Evolutionary conservation across 768 basidiomycete species (phyloP).

Genomic region (Asterophora lycoperdoides): DNA sequence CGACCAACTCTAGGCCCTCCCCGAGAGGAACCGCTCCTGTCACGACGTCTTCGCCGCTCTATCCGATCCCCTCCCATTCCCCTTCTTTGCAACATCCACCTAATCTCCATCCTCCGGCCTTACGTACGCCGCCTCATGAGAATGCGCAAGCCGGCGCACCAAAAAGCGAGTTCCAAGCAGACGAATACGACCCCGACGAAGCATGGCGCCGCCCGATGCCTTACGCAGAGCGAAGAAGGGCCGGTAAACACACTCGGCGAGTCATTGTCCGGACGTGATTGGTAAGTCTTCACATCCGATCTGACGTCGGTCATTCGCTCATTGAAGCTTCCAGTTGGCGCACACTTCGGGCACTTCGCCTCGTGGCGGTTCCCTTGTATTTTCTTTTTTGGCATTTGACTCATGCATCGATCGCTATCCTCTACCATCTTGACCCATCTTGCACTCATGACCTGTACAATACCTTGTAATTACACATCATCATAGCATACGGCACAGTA

Average conservation of each 20-base stretch:
- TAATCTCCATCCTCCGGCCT: constrained; percentile 32
- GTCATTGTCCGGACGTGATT: constrained; percentile 54
- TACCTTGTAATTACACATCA: neutral
- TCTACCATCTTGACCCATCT: constrained; percentile 12
- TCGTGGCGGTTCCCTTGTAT: constrained; percentile 7
- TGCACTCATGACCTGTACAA: neutral
- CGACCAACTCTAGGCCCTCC: constrained; percentile 27
- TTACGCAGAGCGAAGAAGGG: constrained; percentile 67
- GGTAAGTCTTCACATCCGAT: constrained; percentile 11
- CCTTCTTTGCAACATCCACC: constrained; percentile 25
- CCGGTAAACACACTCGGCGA: constrained; percentile 76
- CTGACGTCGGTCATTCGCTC: constrained; percentile 3
- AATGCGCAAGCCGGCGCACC: constrained; percentile 29
- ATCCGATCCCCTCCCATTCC: constrained; percentile 29
- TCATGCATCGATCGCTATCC: constrained; percentile 10
- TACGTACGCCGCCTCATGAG: constrained; percentile 48
- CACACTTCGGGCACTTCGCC: constrained; percentile 1
- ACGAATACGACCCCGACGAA: constrained; percentile 63
- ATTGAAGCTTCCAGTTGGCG: constrained; percentile 9
- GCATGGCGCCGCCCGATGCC: constrained; percentile 72
- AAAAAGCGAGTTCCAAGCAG: constrained; percentile 36
- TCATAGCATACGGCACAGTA: neutral
- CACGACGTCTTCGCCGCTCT: constrained; percentile 30
- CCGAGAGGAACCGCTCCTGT: constrained; percentile 30
- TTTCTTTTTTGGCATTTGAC: constrained; percentile 16